Evolutionary conservation across 192 early-diverging fungal species (phyloP).

Genomic region (Dispira simplex): DNA sequence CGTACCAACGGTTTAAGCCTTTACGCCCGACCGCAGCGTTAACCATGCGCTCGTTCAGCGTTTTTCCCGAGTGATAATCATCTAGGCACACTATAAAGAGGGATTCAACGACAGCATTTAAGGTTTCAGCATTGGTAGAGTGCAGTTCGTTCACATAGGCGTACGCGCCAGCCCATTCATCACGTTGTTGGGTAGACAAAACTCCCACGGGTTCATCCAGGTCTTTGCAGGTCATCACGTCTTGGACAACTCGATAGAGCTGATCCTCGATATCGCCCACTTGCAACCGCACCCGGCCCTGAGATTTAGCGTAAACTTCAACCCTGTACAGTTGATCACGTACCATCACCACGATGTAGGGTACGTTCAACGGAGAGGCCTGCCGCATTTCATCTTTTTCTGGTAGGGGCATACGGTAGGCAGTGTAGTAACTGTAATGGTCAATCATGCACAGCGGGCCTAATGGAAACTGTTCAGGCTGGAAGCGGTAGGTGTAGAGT

Average conservation of each 20-base stretch:
- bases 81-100: slow-evolving; percentile 54
- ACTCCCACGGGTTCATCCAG: slow-evolving; percentile 29
- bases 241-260: slow-evolving; percentile 27
- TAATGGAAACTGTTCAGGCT: slow-evolving; percentile 35
- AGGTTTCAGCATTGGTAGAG: slow-evolving; percentile 32
- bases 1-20: slow-evolving; percentile 68
- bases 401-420: slow-evolving; percentile 53
- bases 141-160: slow-evolving; percentile 41
- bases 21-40: slow-evolving; percentile 40
- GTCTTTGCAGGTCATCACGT: slow-evolving; percentile 14
- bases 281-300: slow-evolving; percentile 28
- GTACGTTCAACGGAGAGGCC: slow-evolving; percentile 20
- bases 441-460: slow-evolving; percentile 63
- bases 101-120: slow-evolving; percentile 41
- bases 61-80: slow-evolving; percentile 23
- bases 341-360: slow-evolving; percentile 44
- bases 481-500: slow-evolving; percentile 29
- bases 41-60: slow-evolving; percentile 20
- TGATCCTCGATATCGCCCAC: slow-evolving; percentile 49
- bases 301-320: slow-evolving; percentile 31
- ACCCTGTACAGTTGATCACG: slow-evolving; percentile 56
- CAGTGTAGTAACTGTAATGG: slow-evolving; percentile 46
- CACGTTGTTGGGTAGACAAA: slow-evolving; percentile 55
- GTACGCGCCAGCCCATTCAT: slow-evolving; percentile 52
- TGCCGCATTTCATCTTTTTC: slow-evolving; percentile 43